Conservation (phyloP, 2,329 filamentous ascomycete species). For the Exutisphaerella laricina region DNA sequence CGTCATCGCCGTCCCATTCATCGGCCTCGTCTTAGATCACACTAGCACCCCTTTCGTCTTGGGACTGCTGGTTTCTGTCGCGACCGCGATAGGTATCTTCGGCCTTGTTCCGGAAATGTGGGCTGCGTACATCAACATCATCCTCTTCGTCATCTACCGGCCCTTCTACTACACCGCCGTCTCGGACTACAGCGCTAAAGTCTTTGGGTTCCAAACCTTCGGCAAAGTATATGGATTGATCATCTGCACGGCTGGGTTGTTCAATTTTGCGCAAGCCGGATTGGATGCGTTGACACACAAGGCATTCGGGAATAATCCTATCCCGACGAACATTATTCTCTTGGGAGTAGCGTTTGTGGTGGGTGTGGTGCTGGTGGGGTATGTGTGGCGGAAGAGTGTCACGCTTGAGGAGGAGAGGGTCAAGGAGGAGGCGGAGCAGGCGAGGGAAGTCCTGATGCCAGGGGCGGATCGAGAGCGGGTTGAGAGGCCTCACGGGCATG, state of each 20-base stretch:
- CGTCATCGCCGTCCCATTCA: slow-evolving; percentile 78
- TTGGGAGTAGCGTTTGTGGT: slow-evolving; percentile 57
- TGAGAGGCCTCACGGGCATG: slow-evolving; percentile 27
- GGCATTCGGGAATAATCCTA: slow-evolving; percentile 64
- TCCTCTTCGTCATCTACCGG: slow-evolving; percentile 76
- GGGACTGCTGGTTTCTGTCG: slow-evolving; percentile 60
- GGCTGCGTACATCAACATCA: slow-evolving; percentile 70
- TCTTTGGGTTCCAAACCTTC: slow-evolving; percentile 87
- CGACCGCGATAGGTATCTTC: slow-evolving; percentile 69
- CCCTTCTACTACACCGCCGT: slow-evolving; percentile 90
- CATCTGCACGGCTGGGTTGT: slow-evolving; percentile 75
- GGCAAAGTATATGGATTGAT: slow-evolving; percentile 91
- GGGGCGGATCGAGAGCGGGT: slow-evolving; percentile 26
- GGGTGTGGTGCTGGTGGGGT: slow-evolving; percentile 61
- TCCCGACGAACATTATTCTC: slow-evolving; percentile 70
- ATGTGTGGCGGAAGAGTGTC: slow-evolving; percentile 52
- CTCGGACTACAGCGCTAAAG: slow-evolving; percentile 81
- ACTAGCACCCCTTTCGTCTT: slow-evolving; percentile 68
- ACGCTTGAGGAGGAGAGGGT: slow-evolving; percentile 39
- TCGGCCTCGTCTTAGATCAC: slow-evolving; percentile 72
- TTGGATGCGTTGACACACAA: slow-evolving; percentile 73
- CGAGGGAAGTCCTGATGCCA: slow-evolving; percentile 37
- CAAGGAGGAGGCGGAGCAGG: slow-evolving; percentile 42
- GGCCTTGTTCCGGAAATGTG: slow-evolving; percentile 66
- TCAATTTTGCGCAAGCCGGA: slow-evolving; percentile 78